Conservation (phyloP, 2,329 filamentous ascomycete genomes). For the Helotiales sp. region DNA sequence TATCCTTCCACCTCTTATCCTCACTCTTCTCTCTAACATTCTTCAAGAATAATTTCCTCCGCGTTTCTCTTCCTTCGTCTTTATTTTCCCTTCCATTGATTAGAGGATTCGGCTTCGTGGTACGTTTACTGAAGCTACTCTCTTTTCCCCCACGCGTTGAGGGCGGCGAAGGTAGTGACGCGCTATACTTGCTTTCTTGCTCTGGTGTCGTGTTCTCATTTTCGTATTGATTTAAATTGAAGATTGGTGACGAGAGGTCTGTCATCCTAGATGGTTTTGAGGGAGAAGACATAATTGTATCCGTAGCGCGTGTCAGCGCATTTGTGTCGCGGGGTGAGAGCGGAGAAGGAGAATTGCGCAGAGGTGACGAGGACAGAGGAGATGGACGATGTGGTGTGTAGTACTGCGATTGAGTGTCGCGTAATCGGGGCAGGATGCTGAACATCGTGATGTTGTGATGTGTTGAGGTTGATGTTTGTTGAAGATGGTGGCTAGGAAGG, state of each 20-base stretch:
- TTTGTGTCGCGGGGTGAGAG: constrained; percentile 47
- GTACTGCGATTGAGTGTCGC: constrained; percentile 15
- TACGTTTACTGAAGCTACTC: constrained; percentile 40
- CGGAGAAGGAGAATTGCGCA: constrained; percentile 49
- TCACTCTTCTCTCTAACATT: constrained; percentile 62
- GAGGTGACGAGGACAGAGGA: constrained; percentile 59
- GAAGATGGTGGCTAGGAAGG: constrained; percentile 9
- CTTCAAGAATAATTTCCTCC: constrained; percentile 68
- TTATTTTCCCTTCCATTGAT: constrained; percentile 48
- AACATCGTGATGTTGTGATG: constrained; percentile 25
- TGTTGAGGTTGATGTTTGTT: constrained; percentile 1
- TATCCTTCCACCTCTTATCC: constrained; percentile 56
- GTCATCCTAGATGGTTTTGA: constrained; percentile 11
- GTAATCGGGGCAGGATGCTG: constrained; percentile 26
- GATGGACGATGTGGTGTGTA: constrained; percentile 49
- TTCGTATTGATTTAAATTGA: background rate
- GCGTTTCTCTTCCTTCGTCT: constrained; percentile 58
- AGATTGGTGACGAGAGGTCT: background rate
- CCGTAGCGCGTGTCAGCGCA: constrained; percentile 38
- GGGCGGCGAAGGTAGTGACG: constrained; percentile 15
- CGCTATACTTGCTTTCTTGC: background rate
- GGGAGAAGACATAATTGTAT: constrained; percentile 32
- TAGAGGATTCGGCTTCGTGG: constrained; percentile 62
- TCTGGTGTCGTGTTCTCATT: background rate
- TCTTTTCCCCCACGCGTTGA: constrained; percentile 16